Percentiles rank a stretch among this genome's conserved stretches.
These are phyloP conservation scores for Vaccinium macrocarpon DNA, from an alignment of 148 eudicot genomes.

Conservation along the genomic window DNA sequence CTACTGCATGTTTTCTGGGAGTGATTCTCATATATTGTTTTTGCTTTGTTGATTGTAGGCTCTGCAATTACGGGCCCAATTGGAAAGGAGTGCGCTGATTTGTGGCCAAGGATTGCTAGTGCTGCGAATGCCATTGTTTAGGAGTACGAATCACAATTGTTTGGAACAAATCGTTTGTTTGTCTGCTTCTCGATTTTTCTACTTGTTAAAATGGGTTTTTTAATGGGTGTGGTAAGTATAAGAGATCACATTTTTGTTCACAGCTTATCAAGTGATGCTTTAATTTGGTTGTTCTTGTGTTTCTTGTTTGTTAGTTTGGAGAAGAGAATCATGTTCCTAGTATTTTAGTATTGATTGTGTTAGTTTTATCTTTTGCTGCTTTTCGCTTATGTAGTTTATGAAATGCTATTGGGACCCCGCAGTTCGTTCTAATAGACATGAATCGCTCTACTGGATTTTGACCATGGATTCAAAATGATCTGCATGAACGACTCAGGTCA, in stretches of 20 bases:
- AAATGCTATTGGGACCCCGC: neutral
- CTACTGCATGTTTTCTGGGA: neutral
- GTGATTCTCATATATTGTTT: neutral
- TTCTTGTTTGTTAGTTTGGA: neutral
- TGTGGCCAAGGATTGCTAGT: constrained; percentile 26
- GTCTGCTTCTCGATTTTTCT: neutral
- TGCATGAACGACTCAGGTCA: neutral
- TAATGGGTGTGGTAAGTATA: neutral
- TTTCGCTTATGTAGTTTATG: neutral
- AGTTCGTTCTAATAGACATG: neutral
- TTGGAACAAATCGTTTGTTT: neutral
- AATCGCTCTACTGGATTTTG: neutral
- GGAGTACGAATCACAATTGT: neutral
- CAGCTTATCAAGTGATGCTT: neutral
- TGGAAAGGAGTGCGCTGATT: constrained; percentile 57
- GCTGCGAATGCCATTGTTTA: constrained; percentile 63
- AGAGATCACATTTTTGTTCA: neutral
- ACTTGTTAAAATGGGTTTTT: neutral
- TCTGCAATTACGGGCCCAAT: constrained; percentile 70
- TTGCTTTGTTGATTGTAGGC: constrained; percentile 27
- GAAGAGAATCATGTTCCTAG: neutral
- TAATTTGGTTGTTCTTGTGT: neutral
- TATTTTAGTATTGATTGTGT: neutral
- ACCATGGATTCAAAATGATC: no score
- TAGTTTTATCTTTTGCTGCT: neutral